Base-by-base conservation (phyloP, 2,329 filamentous ascomycete species). In the Laburnicola sp. region DNA sequence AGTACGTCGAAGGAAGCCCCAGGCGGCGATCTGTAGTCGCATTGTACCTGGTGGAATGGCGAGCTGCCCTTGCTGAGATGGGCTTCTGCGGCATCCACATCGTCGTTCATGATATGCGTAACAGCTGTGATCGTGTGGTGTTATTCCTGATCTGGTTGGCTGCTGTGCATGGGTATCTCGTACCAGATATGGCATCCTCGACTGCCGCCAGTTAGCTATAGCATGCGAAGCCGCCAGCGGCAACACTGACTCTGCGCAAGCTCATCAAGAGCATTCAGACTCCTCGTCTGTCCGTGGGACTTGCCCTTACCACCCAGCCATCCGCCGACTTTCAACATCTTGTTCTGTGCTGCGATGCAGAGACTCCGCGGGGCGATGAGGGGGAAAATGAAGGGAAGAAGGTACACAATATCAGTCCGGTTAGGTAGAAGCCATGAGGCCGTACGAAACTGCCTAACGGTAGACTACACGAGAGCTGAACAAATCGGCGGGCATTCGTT, bases 71-170 rank as follows among this genome's bases (percentile, higher is more conserved):
- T 82, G 44, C 82, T 81, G 31, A 96, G 79, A 36, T 85, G 84
- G 53, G 79, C 79, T 74, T 95, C 89, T 4, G 94, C 94, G 34
- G 84, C 86, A 31, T 91, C 88, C 53, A 97, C 87, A 74, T 97
- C 91, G 74, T 96, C 91, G 68, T 94, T 87, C 80, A 96, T 87
- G 62, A 96, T 89, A 50, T 89, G 77, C 6, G 82, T 80, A 3
- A 87, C 84, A 34, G 88, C 87, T 70, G 67, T 71, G 50, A 46
- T 63, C 57, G 57, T 53, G 54, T 64, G 55, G 45, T 49, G 60
- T 66, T 51, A 71, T 66, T 60, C 58, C 31, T n/a, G 32, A 37
- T 36, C 16, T 22, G 38, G 21, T 4, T 7, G 36, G 25, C 30
- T 28, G 40, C 28, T 41, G 6, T 7, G 22, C 22, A 25, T 40